phyloP scores from a whole-genome alignment of 495 filamentous ascomycete species.

The Daldinia childiae region DNA sequence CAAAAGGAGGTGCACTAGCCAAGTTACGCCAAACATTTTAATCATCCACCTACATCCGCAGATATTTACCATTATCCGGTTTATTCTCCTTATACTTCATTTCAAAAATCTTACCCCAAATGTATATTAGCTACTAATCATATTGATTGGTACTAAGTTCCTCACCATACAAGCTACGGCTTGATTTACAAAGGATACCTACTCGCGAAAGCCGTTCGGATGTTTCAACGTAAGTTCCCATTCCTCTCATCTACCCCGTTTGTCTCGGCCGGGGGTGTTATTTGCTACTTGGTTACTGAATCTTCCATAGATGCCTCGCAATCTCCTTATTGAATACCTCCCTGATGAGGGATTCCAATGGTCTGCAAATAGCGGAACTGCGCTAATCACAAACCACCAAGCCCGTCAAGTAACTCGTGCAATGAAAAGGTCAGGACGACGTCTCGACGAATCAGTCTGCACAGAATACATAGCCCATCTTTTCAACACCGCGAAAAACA shows the following conservation, averaged over 20 bases:
- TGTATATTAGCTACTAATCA: neutral
- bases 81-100: no score
- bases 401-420: neutral
- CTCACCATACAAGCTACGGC: no score
- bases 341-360: slow-evolving; percentile 8
- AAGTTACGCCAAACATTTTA: neutral
- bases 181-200: no score
- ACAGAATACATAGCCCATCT: neutral
- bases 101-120: neutral
- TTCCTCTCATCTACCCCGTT: neutral
- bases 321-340: neutral
- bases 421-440: neutral
- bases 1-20: neutral
- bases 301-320: neutral
- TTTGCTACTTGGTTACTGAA: neutral
- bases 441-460: neutral
- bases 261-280: no score
- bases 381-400: neutral
- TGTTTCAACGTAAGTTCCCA: neutral
- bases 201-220: no score
- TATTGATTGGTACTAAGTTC: neutral
- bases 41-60: neutral
- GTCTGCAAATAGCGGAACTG: neutral
- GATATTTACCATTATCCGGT: neutral
- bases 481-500: neutral